Base-by-base conservation (phyloP, 2,329 filamentous ascomycete genomes). In the Rutstroemia sp. region DNA sequence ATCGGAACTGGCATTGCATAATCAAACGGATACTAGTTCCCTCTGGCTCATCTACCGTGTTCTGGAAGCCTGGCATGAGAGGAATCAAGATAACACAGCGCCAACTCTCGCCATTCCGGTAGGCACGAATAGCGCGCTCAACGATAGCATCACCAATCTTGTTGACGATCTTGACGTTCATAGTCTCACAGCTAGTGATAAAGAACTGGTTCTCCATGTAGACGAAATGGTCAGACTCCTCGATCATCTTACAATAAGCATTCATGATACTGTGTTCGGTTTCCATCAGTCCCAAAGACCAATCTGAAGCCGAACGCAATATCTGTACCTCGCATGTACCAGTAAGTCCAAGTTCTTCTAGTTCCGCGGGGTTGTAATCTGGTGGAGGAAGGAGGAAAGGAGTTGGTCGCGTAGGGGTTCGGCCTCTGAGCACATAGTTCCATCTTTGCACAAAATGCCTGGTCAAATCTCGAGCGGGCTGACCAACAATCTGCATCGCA, bases 201-300 rank as follows among this genome's bases (percentile, higher is more conserved):
- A 95, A 99, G 73, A 97, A 99, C 68, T 99, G 94, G 69, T 99
- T 99, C 71, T 99, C 94, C 63, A 97, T 96, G 72, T 99, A 97
- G 51, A 97, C 89, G 67, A 96, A 96, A 70, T 97, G 94, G 48
- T 99, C 90, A 1, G 91, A 96, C 61, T 92, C 87, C 62, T 94
- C 87, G 64, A 99, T 99, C 76, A 95, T 84, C 70, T 95, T 94
- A 63, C 95, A 81, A 68, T 97, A 97, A 3, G 94, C 92, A 61
- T 87, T 94, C 79, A 95, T 92, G 68, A 99, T 97, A 68, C 92
- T 97, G 71, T 92, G 86, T 70, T 99, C 94, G 0, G 87, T 88
- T 58, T 90, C 82, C 56, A 90, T 87, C 14, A 91, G 91, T 16
- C 94, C 94, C 2, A 96, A 79, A 1, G 92, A 97, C 94, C 94